These are phyloP conservation scores for Protea cynaroides DNA, from an alignment of 164 flowering plant genomes.

Conservation along the genomic window DNA sequence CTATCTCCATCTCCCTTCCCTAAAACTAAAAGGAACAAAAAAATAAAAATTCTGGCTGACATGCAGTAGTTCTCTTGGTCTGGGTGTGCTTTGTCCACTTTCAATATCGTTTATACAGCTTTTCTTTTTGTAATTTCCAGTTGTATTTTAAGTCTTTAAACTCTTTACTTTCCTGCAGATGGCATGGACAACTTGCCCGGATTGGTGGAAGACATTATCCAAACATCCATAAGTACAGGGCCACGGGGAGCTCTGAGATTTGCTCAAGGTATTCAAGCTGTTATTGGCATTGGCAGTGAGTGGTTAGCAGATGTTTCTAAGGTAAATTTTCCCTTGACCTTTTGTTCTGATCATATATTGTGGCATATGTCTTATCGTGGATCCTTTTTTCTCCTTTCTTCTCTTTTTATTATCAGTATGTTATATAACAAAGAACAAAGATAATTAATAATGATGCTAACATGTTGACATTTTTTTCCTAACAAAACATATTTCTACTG, in stretches of 20 bases:
- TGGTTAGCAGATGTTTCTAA: conserved; percentile 81
- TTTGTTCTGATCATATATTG: background rate
- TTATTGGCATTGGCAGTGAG: conserved; percentile 84
- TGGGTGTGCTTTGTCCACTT: no score
- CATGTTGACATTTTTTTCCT: background rate
- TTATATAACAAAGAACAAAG: background rate
- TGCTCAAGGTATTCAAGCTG: conserved; percentile 90
- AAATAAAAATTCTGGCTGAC: no score
- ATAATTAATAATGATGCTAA: background rate
- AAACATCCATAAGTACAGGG: conserved; percentile 84
- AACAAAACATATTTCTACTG: no score
- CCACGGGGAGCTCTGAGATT: conserved; percentile 82
- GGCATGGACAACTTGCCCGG: conserved; percentile 73
- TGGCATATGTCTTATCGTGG: background rate
- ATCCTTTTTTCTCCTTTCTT: no score
- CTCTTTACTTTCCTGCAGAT: conserved; percentile 27
- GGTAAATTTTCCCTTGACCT: conserved; percentile 26
- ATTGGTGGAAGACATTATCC: conserved; percentile 84
- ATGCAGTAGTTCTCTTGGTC: no score
- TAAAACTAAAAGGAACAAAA: no score
- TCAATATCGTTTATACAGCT: no score
- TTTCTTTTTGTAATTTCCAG: no score
- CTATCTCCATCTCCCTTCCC: no score
- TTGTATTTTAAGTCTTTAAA: background rate
- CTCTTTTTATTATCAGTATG: background rate